Evolutionary conservation across 1,284 basidiomycete genomes (phyloP).

Genomic region (Schizopora paradoxa): DNA sequence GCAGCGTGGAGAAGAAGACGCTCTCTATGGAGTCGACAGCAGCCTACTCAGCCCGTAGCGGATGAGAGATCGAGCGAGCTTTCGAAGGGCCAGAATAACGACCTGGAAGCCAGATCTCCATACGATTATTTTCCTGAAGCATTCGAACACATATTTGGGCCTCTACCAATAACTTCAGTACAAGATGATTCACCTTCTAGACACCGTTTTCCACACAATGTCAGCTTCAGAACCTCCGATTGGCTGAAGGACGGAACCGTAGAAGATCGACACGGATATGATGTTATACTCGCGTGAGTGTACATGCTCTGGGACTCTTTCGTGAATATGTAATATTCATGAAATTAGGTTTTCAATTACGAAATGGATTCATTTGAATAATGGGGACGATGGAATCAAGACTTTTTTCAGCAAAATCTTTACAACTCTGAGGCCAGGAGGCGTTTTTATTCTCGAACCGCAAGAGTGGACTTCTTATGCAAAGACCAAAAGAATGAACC

Average conservation of each 20-base stretch:
- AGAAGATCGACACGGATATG: conserved; percentile 56
- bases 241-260: conserved; percentile 58
- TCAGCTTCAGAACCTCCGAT: conserved; percentile 62
- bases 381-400: conserved; percentile 60
- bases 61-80: no score
- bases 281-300: conserved; percentile 69
- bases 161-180: conserved; percentile 49
- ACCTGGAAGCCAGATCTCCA: background rate
- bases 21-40: conserved; percentile 62
- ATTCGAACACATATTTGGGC: conserved; percentile 67
- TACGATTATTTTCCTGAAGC: conserved; percentile 66
- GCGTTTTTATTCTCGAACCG: conserved; percentile 67
- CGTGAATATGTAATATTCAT: background rate
- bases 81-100: background rate
- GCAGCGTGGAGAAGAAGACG: conserved; percentile 66
- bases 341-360: conserved; percentile 67
- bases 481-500: conserved; percentile 64
- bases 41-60: no score
- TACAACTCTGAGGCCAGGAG: conserved; percentile 49
- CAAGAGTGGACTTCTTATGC: conserved; percentile 76
- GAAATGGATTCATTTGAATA: conserved; percentile 83
- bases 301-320: background rate
- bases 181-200: conserved; percentile 19
- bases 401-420: conserved; percentile 60
- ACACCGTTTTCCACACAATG: conserved; percentile 63